phyloP scores from a whole-genome alignment of 148 eudicot species.

The Drosera capensis region DNA sequence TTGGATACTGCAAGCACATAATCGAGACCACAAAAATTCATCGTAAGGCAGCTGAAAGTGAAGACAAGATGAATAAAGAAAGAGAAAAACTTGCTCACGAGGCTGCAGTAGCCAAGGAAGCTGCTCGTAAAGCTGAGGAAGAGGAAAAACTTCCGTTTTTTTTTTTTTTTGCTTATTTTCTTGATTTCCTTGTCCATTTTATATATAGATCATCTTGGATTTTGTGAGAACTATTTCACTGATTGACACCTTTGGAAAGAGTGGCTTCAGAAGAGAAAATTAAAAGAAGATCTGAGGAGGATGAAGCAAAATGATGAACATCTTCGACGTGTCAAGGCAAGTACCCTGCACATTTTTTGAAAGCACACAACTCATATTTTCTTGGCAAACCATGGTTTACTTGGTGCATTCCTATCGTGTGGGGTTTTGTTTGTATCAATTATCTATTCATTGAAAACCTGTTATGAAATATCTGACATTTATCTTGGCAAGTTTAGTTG shows the following conservation, averaged over 20 bases:
- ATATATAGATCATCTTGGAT: slow-evolving; percentile 2
- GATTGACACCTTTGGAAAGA: slow-evolving; percentile 8
- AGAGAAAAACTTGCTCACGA: slow-evolving; percentile 80
- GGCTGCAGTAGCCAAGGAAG: slow-evolving; percentile 77
- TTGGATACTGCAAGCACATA: slow-evolving; percentile 84
- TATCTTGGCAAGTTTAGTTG: no score
- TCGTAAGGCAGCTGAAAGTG: slow-evolving; percentile 83
- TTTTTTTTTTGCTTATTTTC: slow-evolving; percentile 1
- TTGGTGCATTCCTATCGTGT: neutral
- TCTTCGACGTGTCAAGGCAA: slow-evolving; percentile 79
- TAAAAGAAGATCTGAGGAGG: slow-evolving; percentile 84
- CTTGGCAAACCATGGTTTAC: neutral
- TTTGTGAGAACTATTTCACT: slow-evolving; percentile 7
- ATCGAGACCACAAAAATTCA: slow-evolving; percentile 76
- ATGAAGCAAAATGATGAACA: slow-evolving; percentile 73
- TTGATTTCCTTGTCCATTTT: neutral
- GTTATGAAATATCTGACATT: no score
- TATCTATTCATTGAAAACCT: no score
- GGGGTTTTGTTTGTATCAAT: neutral
- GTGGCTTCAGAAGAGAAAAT: slow-evolving; percentile 92
- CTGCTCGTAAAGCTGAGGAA: slow-evolving; percentile 86
- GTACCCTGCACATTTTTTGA: neutral
- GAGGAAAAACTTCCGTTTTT: slow-evolving; percentile 72
- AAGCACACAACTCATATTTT: neutral
- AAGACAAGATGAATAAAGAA: slow-evolving; percentile 66